Evolutionary conservation across 2,329 filamentous ascomycete species (phyloP).

Genomic region (Cyphellophora attinorum): DNA sequence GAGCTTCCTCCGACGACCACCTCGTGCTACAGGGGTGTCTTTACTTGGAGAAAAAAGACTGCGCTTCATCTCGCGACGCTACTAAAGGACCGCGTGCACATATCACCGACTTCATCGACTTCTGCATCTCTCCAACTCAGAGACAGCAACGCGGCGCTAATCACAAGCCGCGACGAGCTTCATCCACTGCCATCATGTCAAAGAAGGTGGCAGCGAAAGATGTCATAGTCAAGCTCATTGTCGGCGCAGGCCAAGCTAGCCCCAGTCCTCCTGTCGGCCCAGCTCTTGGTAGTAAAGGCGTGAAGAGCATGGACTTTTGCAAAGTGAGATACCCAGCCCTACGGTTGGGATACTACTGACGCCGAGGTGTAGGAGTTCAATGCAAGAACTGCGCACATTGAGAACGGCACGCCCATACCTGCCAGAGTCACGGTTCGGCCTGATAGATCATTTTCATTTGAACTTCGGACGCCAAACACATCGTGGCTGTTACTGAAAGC

Average conservation of each 20-base stretch:
- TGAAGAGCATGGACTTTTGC: conserved; percentile 99
- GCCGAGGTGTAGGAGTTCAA: conserved; percentile 72
- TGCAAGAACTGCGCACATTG: conserved; percentile 78
- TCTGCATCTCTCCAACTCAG: neutral
- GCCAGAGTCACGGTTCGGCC: conserved; percentile 85
- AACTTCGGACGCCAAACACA: conserved; percentile 87
- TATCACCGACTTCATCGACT: too few species aligned
- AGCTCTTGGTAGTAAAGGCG: conserved; percentile 90
- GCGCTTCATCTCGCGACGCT: too few species aligned
- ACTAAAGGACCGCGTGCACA: too few species aligned
- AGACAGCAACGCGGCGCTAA: too few species aligned
- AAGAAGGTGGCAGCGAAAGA: conserved; percentile 45
- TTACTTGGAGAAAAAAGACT: too few species aligned
- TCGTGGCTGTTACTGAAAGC: conserved; percentile 81
- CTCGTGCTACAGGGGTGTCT: too few species aligned
- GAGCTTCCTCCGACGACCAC: too few species aligned
- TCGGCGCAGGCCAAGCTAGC: conserved; percentile 88
- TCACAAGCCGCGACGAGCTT: neutral
- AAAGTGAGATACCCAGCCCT: too few species aligned
- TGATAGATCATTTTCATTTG: conserved; percentile 88
- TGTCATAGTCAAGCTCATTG: conserved; percentile 91
- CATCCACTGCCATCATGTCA: conserved; percentile 33
- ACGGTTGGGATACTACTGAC: conserved; percentile 3
- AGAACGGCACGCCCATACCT: conserved; percentile 73
- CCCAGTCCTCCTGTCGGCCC: conserved; percentile 94